Percentiles rank a stretch among this genome's conserved stretches.
phyloP scores from a whole-genome alignment of 2,329 filamentous ascomycete species.

The Colletotrichum siamense region DNA sequence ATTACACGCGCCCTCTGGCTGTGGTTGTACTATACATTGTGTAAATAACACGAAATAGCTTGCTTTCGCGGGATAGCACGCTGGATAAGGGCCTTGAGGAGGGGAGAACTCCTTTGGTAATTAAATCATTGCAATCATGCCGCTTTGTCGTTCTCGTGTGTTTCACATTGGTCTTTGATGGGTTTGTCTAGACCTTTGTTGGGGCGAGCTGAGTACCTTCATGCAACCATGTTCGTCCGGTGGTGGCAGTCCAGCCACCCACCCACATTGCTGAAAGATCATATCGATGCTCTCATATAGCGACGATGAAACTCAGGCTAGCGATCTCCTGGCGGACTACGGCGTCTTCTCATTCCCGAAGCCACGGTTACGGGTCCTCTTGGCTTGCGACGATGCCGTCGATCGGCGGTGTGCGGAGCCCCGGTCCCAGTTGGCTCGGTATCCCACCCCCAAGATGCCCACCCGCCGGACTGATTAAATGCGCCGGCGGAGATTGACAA shows the following conservation, averaged over 20 bases:
- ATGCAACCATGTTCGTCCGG: background rate
- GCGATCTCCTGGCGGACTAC: background rate
- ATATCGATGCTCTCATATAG: background rate
- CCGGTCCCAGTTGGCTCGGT: background rate
- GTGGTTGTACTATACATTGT: background rate
- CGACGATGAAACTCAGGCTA: background rate
- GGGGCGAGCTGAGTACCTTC: background rate
- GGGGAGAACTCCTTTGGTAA: background rate
- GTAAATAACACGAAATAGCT: background rate
- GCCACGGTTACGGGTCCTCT: background rate
- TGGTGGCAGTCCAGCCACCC: background rate
- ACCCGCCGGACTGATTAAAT: background rate
- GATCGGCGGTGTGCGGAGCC: background rate
- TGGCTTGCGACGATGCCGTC: background rate
- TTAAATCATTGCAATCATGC: background rate
- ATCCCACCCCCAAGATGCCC: background rate
- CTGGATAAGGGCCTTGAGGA: constrained; percentile 9
- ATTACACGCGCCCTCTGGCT: background rate
- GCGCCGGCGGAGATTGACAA: background rate
- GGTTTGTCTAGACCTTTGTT: background rate
- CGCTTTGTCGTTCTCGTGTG: background rate
- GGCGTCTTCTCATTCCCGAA: background rate
- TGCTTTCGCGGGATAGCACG: background rate
- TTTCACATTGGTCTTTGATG: background rate
- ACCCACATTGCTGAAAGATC: background rate